Conservation (phyloP, 192 early-diverging fungal species). For the Coemansia sp. region DNA sequence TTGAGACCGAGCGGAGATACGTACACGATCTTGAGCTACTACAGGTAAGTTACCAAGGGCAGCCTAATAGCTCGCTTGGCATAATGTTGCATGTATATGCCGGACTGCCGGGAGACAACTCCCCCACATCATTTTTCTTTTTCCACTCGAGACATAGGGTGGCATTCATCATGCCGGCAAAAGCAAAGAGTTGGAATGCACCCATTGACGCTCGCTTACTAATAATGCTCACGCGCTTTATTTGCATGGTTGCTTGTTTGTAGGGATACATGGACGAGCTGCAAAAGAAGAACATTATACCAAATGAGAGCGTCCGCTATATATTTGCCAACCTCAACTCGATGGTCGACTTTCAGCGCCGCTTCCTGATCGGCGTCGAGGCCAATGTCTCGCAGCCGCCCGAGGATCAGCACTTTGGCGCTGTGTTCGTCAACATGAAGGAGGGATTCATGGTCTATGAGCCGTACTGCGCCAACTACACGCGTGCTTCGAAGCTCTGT, state of each 20-base stretch:
- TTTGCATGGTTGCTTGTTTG: slow-evolving; percentile 4
- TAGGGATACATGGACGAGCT: slow-evolving; percentile 76
- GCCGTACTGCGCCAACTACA: slow-evolving; percentile 92
- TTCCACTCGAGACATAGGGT: background rate
- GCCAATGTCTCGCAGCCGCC: slow-evolving; percentile 67
- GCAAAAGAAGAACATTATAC: slow-evolving; percentile 69
- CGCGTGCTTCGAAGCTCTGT: slow-evolving; percentile 71
- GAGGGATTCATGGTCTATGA: slow-evolving; percentile 85
- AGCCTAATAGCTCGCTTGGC: background rate
- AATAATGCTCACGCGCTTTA: slow-evolving; percentile 23
- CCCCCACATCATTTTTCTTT: background rate
- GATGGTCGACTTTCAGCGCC: slow-evolving; percentile 94
- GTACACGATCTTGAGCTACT: slow-evolving; percentile 86
- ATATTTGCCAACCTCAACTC: slow-evolving; percentile 94
- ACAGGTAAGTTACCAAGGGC: slow-evolving; percentile 50
- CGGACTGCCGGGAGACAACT: background rate
- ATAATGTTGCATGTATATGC: background rate
- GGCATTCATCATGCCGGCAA: slow-evolving; percentile 2
- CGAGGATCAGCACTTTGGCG: slow-evolving; percentile 87
- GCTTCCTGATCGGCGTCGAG: slow-evolving; percentile 92
- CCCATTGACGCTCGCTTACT: slow-evolving; percentile 16
- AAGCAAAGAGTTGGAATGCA: background rate
- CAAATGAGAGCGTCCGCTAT: slow-evolving; percentile 74
- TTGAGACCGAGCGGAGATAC: slow-evolving; percentile 93
- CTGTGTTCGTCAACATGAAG: slow-evolving; percentile 80